Conservation (phyloP, 1,284 basidiomycete genomes). For the Melanopsichium pennsylvanicum region DNA sequence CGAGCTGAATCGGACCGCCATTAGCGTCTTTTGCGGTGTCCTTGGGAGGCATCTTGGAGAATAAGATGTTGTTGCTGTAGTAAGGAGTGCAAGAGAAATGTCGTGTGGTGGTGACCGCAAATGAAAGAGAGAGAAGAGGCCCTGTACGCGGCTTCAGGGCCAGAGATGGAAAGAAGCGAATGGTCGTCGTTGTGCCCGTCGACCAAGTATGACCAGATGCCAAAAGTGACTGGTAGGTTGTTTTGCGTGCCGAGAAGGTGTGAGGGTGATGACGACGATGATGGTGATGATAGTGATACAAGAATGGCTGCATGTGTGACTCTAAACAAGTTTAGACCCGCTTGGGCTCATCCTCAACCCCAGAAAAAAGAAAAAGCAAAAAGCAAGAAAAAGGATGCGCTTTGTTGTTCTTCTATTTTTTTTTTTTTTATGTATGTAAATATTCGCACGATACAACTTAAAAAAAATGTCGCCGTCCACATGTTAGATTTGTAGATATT, state of each 20-base stretch:
- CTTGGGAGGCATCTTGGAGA: constrained; percentile 48
- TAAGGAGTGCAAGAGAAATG: neutral
- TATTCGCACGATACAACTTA: too few relatives aligned
- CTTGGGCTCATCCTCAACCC: too few relatives aligned
- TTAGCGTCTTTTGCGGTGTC: constrained; percentile 15
- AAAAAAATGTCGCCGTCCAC: too few relatives aligned
- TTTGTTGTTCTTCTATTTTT: too few relatives aligned
- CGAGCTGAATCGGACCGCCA: constrained; percentile 65
- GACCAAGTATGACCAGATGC: constrained; percentile 5
- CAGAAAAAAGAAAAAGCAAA: too few relatives aligned
- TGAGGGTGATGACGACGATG: neutral
- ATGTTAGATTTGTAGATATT: too few relatives aligned
- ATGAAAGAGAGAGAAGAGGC: constrained; percentile 2
- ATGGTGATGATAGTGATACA: constrained; percentile 9
- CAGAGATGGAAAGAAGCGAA: constrained; percentile 38
- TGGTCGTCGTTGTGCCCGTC: constrained; percentile 28
- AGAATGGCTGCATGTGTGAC: too few relatives aligned
- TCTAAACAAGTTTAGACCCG: too few relatives aligned
- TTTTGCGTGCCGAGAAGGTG: too few relatives aligned
- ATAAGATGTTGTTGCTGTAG: neutral
- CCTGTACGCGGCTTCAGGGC: constrained; percentile 42
- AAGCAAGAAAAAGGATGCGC: too few relatives aligned
- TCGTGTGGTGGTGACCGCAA: too few relatives aligned
- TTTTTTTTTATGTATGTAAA: too few relatives aligned
- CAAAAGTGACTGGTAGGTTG: neutral